phyloP scores from a whole-genome alignment of 768 basidiomycete species.

The Rickenella mellea region DNA sequence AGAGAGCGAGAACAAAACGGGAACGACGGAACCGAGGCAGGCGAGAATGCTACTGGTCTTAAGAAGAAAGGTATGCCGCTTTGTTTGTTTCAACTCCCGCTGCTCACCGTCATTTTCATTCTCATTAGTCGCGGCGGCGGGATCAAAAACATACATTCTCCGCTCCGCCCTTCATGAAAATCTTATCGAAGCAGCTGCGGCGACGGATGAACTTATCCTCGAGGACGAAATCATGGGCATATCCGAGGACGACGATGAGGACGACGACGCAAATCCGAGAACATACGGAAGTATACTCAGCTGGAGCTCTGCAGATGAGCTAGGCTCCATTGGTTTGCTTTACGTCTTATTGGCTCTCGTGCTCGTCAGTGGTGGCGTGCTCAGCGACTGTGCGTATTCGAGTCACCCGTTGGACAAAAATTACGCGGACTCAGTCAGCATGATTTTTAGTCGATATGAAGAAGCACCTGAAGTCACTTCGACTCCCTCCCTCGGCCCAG shows the following conservation, averaged over 20 bases:
- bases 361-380: constrained; percentile 66
- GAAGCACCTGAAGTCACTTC: constrained; percentile 57
- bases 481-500: constrained; percentile 38
- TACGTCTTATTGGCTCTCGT: constrained; percentile 79
- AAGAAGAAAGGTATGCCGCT: constrained; percentile 53
- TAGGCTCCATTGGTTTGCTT: constrained; percentile 63
- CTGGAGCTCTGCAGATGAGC: constrained; percentile 60
- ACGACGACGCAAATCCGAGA: constrained; percentile 37
- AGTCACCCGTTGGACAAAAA: not conserved
- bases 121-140: constrained; percentile 38
- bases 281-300: constrained; percentile 63
- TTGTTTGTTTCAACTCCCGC: not conserved
- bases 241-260: constrained; percentile 36
- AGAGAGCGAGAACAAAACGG: constrained; percentile 29
- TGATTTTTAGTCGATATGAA: constrained; percentile 58
- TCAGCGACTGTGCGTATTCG: constrained; percentile 63
- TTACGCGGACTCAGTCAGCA: constrained; percentile 1
- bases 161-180: constrained; percentile 58
- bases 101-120: not conserved
- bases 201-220: constrained; percentile 32
- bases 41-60: constrained; percentile 40
- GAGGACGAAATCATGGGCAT: constrained; percentile 41
- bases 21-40: constrained; percentile 35
- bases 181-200: constrained; percentile 53
- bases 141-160: constrained; percentile 77